A percentile compares a stretch with the other conserved stretches of the same genome.
Conservation (phyloP, 1,139 yeast genomes). For the Magnusiomyces paraingens region DNA sequence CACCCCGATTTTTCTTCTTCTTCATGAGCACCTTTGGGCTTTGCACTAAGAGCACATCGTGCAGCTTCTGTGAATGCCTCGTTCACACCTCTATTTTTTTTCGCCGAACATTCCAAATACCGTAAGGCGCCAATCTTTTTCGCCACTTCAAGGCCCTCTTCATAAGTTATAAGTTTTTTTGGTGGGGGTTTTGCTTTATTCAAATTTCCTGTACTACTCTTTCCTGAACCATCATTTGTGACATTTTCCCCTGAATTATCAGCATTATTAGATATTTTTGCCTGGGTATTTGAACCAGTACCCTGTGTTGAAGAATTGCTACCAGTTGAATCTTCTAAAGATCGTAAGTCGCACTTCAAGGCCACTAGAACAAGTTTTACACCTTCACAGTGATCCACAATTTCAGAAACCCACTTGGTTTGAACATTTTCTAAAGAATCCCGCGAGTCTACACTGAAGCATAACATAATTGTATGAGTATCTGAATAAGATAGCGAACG, state of each 20-base stretch:
- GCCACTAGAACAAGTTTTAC: conserved; percentile 92
- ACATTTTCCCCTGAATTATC: conserved; percentile 10
- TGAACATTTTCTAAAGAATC: conserved; percentile 94
- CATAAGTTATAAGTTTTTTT: conserved; percentile 58
- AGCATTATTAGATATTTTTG: conserved; percentile 20
- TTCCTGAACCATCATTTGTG: conserved; percentile 12
- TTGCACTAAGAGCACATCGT: conserved; percentile 87
- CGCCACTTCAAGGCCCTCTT: conserved; percentile 82
- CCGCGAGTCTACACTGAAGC: conserved; percentile 89
- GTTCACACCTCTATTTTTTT: conserved; percentile 88
- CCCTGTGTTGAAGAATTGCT: neutral
- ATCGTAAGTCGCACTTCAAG: conserved; percentile 85
- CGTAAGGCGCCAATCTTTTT: conserved; percentile 64
- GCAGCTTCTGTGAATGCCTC: conserved; percentile 98
- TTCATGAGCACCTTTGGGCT: conserved; percentile 66
- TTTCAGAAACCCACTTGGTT: conserved; percentile 94
- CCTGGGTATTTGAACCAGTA: conserved; percentile 10
- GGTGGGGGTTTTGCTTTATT: conserved; percentile 25
- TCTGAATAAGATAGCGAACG: conserved; percentile 88
- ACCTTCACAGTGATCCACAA: conserved; percentile 94
- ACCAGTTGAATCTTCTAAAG: conserved; percentile 36
- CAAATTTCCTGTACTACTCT: conserved; percentile 23
- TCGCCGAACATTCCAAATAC: conserved; percentile 89
- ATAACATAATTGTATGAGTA: conserved; percentile 93
- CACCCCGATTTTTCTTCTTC: conserved; percentile 32